phyloP scores from a whole-genome alignment of 1,139 yeast species.

The Blastobotrys apis region DNA sequence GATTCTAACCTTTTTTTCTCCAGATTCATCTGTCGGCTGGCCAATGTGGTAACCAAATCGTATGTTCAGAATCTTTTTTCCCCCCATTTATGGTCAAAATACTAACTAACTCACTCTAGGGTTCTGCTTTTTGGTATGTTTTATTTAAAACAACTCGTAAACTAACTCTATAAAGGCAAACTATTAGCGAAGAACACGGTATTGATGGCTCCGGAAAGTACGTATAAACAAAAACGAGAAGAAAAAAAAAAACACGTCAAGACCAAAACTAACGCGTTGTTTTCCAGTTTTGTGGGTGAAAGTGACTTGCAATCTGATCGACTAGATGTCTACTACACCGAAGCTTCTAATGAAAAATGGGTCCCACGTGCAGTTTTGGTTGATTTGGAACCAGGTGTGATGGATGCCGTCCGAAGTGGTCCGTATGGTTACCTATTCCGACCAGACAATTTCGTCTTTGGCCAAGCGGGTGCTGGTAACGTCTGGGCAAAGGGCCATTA shows the following conservation, averaged over 20 bases:
- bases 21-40: constrained; percentile 95
- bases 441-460: constrained; percentile 85
- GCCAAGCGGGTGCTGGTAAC: constrained; percentile 90
- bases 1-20: not conserved
- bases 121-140: constrained; percentile 77
- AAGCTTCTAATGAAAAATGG: constrained; percentile 62
- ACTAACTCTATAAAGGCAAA: constrained; percentile 49
- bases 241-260: not conserved
- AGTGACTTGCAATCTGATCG: constrained; percentile 43
- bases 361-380: constrained; percentile 92
- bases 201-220: constrained; percentile 67
- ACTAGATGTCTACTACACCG: constrained; percentile 54
- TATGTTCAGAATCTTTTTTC: constrained; percentile 45
- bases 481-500: constrained; percentile 97
- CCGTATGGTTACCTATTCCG: constrained; percentile 78
- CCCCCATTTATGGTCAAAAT: not conserved
- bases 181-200: constrained; percentile 96
- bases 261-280: constrained; percentile 12
- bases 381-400: constrained; percentile 91
- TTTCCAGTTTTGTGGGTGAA: constrained; percentile 28
- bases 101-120: constrained; percentile 39
- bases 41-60: constrained; percentile 99
- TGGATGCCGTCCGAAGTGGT: constrained; percentile 76
- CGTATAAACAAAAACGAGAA: constrained; percentile 1
- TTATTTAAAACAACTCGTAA: not conserved